Conservation (phyloP, 768 basidiomycete genomes). For the Suillus luteus region DNA sequence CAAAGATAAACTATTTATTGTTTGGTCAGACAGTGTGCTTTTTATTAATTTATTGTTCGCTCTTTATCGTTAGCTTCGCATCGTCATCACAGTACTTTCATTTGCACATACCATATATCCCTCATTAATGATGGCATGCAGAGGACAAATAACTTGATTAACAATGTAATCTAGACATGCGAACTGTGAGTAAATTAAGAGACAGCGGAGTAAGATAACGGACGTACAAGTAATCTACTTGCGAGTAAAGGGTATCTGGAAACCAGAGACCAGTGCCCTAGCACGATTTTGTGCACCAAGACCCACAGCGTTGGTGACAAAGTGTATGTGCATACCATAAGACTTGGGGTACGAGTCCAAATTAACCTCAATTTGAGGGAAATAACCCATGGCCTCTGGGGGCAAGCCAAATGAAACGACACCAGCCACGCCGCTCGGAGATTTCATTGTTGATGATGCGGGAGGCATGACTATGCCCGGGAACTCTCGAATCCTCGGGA, state of each 20-base stretch:
- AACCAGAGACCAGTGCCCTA: constrained; percentile 83
- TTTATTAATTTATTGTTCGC: constrained; percentile 21
- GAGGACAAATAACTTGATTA: constrained; percentile 15
- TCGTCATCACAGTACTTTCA: constrained; percentile 33
- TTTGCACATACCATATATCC: constrained; percentile 31
- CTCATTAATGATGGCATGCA: constrained; percentile 27
- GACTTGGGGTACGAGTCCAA: constrained; percentile 83
- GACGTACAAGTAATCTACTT: constrained; percentile 25
- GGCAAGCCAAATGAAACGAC: constrained; percentile 90
- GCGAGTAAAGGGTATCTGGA: constrained; percentile 85
- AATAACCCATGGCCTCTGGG: constrained; percentile 81
- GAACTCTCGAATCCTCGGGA: constrained; percentile 94
- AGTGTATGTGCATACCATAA: constrained; percentile 93
- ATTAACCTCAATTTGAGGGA: constrained; percentile 96
- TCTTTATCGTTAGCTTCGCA: constrained; percentile 20
- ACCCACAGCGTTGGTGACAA: constrained; percentile 86
- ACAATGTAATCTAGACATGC: neutral
- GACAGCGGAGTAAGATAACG: neutral
- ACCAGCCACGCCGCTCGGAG: constrained; percentile 78
- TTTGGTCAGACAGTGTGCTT: neutral
- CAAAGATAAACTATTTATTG: constrained; percentile 27
- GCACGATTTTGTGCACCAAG: constrained; percentile 90
- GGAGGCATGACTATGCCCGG: constrained; percentile 80
- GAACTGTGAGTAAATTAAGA: neutral
- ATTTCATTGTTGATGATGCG: constrained; percentile 65